Conservation (phyloP, 2,329 filamentous ascomycete genomes). For the Drechslera avenae region DNA sequence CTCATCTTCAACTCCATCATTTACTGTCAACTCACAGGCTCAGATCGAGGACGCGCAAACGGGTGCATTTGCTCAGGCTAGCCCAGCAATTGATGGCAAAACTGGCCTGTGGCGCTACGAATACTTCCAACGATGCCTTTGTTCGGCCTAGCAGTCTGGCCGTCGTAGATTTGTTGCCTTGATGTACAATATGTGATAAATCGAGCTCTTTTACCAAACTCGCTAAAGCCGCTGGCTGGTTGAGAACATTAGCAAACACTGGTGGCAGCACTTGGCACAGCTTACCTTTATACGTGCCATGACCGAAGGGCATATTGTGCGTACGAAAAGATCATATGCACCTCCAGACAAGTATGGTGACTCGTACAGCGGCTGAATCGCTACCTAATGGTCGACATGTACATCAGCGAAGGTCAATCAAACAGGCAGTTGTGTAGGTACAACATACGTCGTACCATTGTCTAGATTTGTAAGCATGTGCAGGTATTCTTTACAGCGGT, state of each 20-base stretch:
- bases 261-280: no score
- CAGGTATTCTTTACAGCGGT: no score
- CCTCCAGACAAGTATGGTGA: conserved; percentile 57
- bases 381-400: conserved; percentile 17
- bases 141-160: conserved; percentile 61
- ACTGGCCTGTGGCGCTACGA: conserved; percentile 62
- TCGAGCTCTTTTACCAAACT: conserved; percentile 60
- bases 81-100: conserved; percentile 64
- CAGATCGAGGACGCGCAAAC: conserved; percentile 58
- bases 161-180: conserved; percentile 62
- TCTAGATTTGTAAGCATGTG: conserved; percentile 27
- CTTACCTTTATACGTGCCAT: conserved; percentile 51
- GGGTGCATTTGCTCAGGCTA: conserved; percentile 60
- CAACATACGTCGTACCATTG: conserved; percentile 60
- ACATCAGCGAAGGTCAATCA: background rate
- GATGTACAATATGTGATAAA: conserved; percentile 62
- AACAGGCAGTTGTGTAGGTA: background rate
- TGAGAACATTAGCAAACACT: no score
- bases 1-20: background rate
- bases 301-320: conserved; percentile 60
- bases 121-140: conserved; percentile 58
- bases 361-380: conserved; percentile 59
- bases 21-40: conserved; percentile 41
- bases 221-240: conserved; percentile 53
- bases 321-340: conserved; percentile 60